These are phyloP conservation scores for Kregervanrija fluxuum DNA, from an alignment of 805 yeast genomes.

Conservation along the genomic window DNA sequence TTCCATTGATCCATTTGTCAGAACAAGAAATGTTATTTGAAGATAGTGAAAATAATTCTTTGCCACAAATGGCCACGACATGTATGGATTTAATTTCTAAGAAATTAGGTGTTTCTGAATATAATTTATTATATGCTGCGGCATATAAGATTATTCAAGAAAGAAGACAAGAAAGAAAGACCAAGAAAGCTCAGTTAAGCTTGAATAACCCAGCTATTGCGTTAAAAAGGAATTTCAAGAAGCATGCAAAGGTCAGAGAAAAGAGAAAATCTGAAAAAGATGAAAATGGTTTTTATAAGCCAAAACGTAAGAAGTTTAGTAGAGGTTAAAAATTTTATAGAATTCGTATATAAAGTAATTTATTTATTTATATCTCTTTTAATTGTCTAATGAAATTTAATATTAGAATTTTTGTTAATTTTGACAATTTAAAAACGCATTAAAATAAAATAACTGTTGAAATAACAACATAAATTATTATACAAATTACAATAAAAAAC, in stretches of 20 bases:
- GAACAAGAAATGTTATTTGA: slow-evolving; percentile 27
- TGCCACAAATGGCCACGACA: slow-evolving; percentile 42
- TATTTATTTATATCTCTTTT: no score
- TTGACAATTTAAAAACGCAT: no score
- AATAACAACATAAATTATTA: no score
- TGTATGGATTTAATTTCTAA: slow-evolving; percentile 60
- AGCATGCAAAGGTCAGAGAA: slow-evolving; percentile 69
- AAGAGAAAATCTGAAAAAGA: slow-evolving; percentile 71
- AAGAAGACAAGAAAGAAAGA: slow-evolving; percentile 69
- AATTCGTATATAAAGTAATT: neutral
- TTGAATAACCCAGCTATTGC: slow-evolving; percentile 73
- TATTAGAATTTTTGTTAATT: no score
- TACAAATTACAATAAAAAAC: no score
- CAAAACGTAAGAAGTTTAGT: slow-evolving; percentile 29
- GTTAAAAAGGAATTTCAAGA: slow-evolving; percentile 70
- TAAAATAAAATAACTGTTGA: no score
- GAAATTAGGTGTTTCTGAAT: slow-evolving; percentile 66
- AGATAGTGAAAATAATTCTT: slow-evolving; percentile 44
- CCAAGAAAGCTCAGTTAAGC: slow-evolving; percentile 68
- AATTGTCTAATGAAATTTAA: no score
- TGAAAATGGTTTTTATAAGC: slow-evolving; percentile 66
- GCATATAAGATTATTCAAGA: slow-evolving; percentile 55
- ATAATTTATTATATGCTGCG: slow-evolving; percentile 49
- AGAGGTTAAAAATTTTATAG: neutral
- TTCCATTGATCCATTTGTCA: slow-evolving; percentile 27